These are phyloP conservation scores for Cercophora samala DNA, from an alignment of 495 filamentous ascomycete genomes.

Conservation along the genomic window DNA sequence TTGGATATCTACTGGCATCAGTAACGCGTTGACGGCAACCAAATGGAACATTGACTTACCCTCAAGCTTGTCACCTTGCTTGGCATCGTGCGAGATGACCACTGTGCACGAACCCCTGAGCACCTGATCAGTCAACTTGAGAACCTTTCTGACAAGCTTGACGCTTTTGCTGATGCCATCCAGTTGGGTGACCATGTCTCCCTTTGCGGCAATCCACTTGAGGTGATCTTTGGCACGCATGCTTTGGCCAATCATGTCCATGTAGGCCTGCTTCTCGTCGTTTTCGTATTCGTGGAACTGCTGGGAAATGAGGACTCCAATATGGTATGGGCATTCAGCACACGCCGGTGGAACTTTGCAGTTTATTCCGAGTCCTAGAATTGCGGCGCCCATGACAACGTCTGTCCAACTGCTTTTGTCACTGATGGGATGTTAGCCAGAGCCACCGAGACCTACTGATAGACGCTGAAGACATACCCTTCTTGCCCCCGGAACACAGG, in stretches of 20 bases:
- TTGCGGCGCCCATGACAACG: neutral
- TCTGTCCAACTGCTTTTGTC: slow-evolving; percentile 2
- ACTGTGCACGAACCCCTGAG: neutral
- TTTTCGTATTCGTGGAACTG: slow-evolving; percentile 2
- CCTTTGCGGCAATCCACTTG: neutral
- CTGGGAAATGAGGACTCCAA: neutral
- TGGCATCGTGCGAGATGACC: neutral
- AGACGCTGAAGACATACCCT: neutral
- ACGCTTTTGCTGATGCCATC: neutral
- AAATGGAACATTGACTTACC: neutral
- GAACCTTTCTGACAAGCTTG: neutral
- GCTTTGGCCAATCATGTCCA: neutral
- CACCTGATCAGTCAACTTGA: neutral
- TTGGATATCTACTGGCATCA: neutral
- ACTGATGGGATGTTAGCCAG: neutral
- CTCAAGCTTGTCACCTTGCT: neutral
- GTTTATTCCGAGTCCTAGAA: neutral
- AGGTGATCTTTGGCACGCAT: slow-evolving; percentile 2
- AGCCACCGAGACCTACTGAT: neutral
- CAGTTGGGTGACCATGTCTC: neutral
- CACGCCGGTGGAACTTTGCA: neutral
- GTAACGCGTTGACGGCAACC: neutral
- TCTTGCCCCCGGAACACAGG: neutral
- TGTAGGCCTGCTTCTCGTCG: slow-evolving; percentile 1
- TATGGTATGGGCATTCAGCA: neutral